Conservation (phyloP, 345 rosid genomes). For the Arabis alpina region DNA sequence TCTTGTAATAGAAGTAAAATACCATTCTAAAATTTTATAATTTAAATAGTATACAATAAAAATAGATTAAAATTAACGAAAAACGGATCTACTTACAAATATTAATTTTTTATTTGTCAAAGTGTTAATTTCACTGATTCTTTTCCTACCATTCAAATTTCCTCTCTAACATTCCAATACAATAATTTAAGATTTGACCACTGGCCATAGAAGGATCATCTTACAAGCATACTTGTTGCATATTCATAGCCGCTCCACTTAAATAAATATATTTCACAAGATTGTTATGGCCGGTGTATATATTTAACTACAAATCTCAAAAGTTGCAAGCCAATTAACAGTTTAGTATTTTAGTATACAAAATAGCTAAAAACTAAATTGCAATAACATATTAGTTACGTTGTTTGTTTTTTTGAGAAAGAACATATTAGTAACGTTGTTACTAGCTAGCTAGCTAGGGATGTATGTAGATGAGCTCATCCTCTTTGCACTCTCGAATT, state of each 20-base stretch:
- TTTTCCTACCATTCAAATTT: slow-evolving; percentile 26
- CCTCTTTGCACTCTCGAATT: slow-evolving; percentile 69
- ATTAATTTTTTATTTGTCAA: no score
- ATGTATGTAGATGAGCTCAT: slow-evolving; percentile 67
- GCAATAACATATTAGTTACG: not conserved
- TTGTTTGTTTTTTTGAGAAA: not conserved
- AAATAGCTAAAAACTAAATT: not conserved
- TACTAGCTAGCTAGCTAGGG: slow-evolving; percentile 40
- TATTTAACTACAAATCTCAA: not conserved
- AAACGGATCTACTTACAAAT: no score
- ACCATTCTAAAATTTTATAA: slow-evolving; percentile 15
- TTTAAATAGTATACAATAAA: not conserved
- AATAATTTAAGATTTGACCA: not conserved
- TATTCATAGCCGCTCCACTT: not conserved
- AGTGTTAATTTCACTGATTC: not conserved
- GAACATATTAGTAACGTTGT: not conserved
- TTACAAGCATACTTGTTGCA: not conserved
- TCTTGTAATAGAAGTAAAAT: slow-evolving; percentile 24
- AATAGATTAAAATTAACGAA: no score
- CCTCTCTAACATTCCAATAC: not conserved
- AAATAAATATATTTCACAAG: not conserved
- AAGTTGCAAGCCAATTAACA: slow-evolving; percentile 26
- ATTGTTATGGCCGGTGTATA: not conserved
- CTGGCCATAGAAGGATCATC: not conserved
- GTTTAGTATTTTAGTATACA: not conserved